These are phyloP conservation scores for Lathyrus sativus DNA, from an alignment of 306 rosid species.

Conservation along the genomic window DNA sequence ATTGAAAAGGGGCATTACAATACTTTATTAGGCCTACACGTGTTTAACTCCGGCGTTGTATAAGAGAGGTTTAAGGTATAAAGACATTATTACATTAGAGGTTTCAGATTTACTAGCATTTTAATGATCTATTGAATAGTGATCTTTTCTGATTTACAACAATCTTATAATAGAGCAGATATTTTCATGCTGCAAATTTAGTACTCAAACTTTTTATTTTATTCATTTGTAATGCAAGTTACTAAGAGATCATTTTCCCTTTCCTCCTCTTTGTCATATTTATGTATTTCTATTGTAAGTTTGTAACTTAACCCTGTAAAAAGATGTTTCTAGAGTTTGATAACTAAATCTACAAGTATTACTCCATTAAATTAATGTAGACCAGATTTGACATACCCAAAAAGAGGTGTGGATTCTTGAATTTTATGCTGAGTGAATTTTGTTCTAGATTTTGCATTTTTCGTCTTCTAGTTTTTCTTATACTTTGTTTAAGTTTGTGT, in stretches of 20 bases:
- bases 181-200: conserved; percentile 13
- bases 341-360: too few relatives aligned
- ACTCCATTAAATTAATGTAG: too few relatives aligned
- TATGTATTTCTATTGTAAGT: too few relatives aligned
- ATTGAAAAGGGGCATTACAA: conserved; percentile 86
- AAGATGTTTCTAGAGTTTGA: background rate
- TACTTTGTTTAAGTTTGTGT: too few relatives aligned
- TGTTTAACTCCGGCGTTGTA: conserved; percentile 54
- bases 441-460: too few relatives aligned
- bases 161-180: conserved; percentile 4
- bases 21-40: conserved; percentile 62
- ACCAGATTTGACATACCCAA: too few relatives aligned
- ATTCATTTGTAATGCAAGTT: background rate
- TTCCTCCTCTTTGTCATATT: background rate
- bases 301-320: background rate
- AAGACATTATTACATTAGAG: conserved; percentile 30
- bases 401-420: too few relatives aligned
- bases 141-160: background rate
- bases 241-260: too few relatives aligned
- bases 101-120: conserved; percentile 8
- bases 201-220: background rate
- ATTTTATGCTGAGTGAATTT: too few relatives aligned
- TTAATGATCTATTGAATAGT: background rate
- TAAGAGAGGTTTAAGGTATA: conserved; percentile 18
- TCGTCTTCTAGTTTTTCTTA: too few relatives aligned